Conservation (phyloP, 2,329 filamentous ascomycete species). For the Nemania sp. region DNA sequence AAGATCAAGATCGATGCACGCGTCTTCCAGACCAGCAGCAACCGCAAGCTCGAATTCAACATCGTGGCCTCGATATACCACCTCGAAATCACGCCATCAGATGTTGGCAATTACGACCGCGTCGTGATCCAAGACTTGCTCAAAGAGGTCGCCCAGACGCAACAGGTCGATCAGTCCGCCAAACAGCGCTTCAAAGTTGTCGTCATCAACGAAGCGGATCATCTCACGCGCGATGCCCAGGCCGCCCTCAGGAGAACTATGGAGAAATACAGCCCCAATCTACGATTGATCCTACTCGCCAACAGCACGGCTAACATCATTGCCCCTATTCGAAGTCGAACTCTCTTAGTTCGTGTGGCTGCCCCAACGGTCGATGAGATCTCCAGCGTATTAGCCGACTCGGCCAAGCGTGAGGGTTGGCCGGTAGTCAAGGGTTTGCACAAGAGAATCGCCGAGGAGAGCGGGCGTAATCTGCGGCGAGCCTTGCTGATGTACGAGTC, state of each 20-base stretch:
- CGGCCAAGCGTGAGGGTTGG: conserved; percentile 82
- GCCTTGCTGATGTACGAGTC: conserved; percentile 97
- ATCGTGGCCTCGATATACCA: conserved; percentile 97
- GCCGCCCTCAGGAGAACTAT: conserved; percentile 93
- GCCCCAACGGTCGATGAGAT: conserved; percentile 88
- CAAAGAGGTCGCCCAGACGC: conserved; percentile 97
- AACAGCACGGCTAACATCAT: conserved; percentile 99
- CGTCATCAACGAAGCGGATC: conserved; percentile 98
- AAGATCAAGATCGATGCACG: conserved; percentile 99
- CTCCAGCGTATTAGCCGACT: conserved; percentile 70
- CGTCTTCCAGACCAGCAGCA: conserved; percentile 92
- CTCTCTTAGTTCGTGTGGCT: conserved; percentile 86
- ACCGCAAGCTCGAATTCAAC: conserved; percentile 99
- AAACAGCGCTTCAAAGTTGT: conserved; percentile 97
- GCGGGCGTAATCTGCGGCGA: conserved; percentile 85
- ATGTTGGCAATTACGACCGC: conserved; percentile 94
- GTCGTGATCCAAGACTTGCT: conserved; percentile 94
- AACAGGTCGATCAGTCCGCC: conserved; percentile 93
- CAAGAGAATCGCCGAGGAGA: conserved; percentile 84
- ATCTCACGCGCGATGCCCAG: conserved; percentile 91
- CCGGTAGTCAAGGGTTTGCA: conserved; percentile 76
- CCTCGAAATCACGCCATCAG: conserved; percentile 95
- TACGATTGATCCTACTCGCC: conserved; percentile 87
- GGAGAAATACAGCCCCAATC: conserved; percentile 98
- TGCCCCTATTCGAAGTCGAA: conserved; percentile 93